Percentiles rank a stretch among this genome's conserved stretches.
Evolutionary conservation across 805 yeast species (phyloP).

Genomic region (Metschnikowia cerradonensis): DNA sequence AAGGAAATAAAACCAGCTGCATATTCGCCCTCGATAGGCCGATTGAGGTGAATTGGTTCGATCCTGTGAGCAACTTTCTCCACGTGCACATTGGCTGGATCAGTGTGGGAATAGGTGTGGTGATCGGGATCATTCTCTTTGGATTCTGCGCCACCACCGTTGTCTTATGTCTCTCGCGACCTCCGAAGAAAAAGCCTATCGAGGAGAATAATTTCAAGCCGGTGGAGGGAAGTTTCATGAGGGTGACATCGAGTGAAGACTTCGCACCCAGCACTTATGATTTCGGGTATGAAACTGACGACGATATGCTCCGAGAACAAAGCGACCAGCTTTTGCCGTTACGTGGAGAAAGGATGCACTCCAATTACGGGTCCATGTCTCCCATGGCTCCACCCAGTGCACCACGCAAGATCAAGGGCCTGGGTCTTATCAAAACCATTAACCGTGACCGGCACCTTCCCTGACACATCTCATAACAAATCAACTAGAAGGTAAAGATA

Average conservation of each 20-base stretch:
- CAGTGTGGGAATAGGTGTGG: constrained; percentile 63
- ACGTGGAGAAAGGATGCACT: constrained; percentile 12
- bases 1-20: constrained; percentile 38
- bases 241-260: constrained; percentile 32
- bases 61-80: constrained; percentile 39
- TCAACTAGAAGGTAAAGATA: neutral
- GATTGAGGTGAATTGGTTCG: constrained; percentile 61
- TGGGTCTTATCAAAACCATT: constrained; percentile 16
- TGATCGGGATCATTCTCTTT: constrained; percentile 52
- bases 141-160: constrained; percentile 21
- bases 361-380: constrained; percentile 10
- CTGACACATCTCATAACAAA: neutral
- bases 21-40: constrained; percentile 66
- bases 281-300: constrained; percentile 43
- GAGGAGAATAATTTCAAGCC: constrained; percentile 10
- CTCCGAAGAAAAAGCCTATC: constrained; percentile 2
- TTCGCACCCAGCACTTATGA: constrained; percentile 20
- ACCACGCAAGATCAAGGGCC: constrained; percentile 26
- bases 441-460: constrained; percentile 25
- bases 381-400: constrained; percentile 17
- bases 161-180: constrained; percentile 14
- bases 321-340: constrained; percentile 29
- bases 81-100: constrained; percentile 63
- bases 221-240: constrained; percentile 33
- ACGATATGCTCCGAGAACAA: constrained; percentile 31